Evolutionary conservation across 257 asterid species (phyloP).

Genomic region (Anisodus acutangulus): DNA sequence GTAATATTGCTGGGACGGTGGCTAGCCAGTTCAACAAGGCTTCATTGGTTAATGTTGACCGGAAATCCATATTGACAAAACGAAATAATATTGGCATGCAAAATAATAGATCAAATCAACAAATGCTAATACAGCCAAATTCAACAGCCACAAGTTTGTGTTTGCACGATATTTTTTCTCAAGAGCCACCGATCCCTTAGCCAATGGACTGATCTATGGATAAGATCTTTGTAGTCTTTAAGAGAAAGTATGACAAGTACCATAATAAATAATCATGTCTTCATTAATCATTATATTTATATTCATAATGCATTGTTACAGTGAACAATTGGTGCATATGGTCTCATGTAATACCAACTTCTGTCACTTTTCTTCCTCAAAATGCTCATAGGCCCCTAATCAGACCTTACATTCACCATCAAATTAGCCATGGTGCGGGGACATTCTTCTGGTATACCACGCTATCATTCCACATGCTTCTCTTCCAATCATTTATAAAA

Average conservation of each 20-base stretch:
- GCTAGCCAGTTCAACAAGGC: background rate
- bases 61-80: background rate
- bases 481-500: background rate
- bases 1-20: background rate
- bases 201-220: background rate
- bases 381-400: slow-evolving; percentile 12
- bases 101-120: background rate
- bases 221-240: background rate
- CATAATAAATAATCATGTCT: background rate
- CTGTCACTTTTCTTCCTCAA: background rate
- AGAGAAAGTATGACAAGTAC: background rate
- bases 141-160: background rate
- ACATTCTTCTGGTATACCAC: background rate
- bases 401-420: background rate
- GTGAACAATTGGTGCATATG: background rate
- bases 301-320: background rate
- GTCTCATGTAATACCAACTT: background rate
- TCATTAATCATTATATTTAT: background rate
- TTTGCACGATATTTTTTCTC: background rate
- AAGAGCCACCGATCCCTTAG: background rate
- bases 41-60: background rate
- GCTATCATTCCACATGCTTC: background rate
- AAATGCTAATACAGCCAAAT: background rate
- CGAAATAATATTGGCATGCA: background rate
- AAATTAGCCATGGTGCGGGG: background rate